phyloP scores from a whole-genome alignment of 257 asterid genomes.

The Solanum medicagineum region DNA sequence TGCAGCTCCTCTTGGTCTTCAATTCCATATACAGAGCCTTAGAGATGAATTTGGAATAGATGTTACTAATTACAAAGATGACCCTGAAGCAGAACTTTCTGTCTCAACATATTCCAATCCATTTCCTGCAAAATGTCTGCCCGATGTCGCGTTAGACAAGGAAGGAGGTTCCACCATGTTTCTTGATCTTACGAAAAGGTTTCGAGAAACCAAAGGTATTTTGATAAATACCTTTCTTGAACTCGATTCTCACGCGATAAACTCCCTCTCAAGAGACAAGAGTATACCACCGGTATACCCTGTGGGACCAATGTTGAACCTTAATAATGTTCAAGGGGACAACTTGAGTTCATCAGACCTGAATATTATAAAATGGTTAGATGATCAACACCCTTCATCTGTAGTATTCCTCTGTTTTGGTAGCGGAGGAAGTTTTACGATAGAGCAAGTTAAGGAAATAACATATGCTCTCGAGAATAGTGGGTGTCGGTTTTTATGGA shows the following conservation, averaged over 20 bases:
- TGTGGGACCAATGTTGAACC: slow-evolving; percentile 18
- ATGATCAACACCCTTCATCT: slow-evolving; percentile 1
- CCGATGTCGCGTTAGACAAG: not conserved
- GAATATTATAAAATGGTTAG: slow-evolving; percentile 19
- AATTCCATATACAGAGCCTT: slow-evolving; percentile 12
- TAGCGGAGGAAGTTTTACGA: not conserved
- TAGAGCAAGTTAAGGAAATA: slow-evolving; percentile 14
- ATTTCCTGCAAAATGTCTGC: slow-evolving; percentile 10
- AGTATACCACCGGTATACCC: slow-evolving; percentile 22
- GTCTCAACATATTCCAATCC: not conserved
- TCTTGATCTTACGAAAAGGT: not conserved
- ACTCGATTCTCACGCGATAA: slow-evolving; percentile 13
- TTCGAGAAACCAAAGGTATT: slow-evolving; percentile 12
- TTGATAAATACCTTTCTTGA: slow-evolving; percentile 22
- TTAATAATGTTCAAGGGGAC: not conserved
- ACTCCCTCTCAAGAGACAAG: slow-evolving; percentile 1
- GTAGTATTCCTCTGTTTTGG: slow-evolving; percentile 21
- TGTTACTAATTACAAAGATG: not conserved
- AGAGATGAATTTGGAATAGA: slow-evolving; percentile 4
- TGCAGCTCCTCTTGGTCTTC: slow-evolving; percentile 13
- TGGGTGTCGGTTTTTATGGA: slow-evolving; percentile 38
- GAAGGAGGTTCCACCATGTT: not conserved
- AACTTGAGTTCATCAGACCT: not conserved
- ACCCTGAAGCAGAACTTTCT: not conserved
- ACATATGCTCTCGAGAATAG: slow-evolving; percentile 27